These are phyloP conservation scores for Vitis rotundifolia DNA, from an alignment of 164 flowering plant genomes.

Conservation along the genomic window DNA sequence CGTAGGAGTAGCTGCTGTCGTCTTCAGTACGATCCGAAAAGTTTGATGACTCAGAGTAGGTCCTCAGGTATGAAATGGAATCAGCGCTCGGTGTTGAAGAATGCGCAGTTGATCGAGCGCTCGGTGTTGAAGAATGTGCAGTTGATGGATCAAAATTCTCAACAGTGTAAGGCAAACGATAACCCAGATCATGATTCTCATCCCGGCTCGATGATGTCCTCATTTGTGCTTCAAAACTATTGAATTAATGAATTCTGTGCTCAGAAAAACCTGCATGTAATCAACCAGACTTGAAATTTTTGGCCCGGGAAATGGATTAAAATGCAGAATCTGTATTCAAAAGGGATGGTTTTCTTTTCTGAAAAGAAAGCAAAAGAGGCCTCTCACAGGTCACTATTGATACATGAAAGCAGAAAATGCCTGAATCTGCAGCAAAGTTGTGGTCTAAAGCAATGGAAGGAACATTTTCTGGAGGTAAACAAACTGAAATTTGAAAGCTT, in stretches of 20 bases:
- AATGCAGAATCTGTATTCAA: conserved; percentile 5
- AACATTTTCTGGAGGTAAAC: not conserved
- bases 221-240: conserved; percentile 26
- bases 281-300: conserved; percentile 7
- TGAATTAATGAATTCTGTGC: not conserved
- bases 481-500: conserved; percentile 27
- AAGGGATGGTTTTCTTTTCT: conserved; percentile 6
- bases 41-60: conserved; percentile 68
- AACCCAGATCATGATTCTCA: conserved; percentile 49
- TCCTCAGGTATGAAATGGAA: conserved; percentile 58
- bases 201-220: conserved; percentile 39
- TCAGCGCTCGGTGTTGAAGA: conserved; percentile 35
- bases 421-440: conserved; percentile 9
- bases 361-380: conserved; percentile 25
- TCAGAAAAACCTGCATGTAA: conserved; percentile 27
- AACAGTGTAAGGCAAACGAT: conserved; percentile 54
- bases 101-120: conserved; percentile 18
- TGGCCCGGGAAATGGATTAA: conserved; percentile 17
- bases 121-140: conserved; percentile 32
- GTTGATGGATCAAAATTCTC: conserved; percentile 53
- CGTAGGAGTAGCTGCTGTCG: conserved; percentile 43
- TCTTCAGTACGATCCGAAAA: conserved; percentile 64
- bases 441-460: conserved; percentile 2
- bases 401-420: conserved; percentile 19
- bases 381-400: conserved; percentile 20